These are phyloP conservation scores for Penicillium atrosanguineum DNA, from an alignment of 495 filamentous ascomycete species.

Conservation along the genomic window DNA sequence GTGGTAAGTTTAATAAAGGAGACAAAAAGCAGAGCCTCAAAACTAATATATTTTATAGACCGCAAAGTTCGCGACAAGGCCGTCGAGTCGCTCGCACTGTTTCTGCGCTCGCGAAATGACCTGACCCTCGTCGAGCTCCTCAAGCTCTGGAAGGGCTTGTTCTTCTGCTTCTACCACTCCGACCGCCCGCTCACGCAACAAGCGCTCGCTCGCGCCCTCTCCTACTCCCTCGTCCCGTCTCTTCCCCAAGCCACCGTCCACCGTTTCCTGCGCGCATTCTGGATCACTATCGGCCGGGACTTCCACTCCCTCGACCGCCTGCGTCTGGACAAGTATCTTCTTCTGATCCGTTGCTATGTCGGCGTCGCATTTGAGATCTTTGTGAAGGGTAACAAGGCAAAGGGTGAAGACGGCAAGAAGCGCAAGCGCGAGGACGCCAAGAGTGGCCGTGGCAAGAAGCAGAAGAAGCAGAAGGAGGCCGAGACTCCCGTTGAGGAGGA, in stretches of 20 bases:
- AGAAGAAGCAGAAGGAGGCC: constrained; percentile 27
- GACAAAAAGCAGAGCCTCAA: not conserved
- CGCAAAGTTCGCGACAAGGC: constrained; percentile 78
- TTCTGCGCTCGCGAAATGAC: constrained; percentile 63
- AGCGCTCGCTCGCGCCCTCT: constrained; percentile 73
- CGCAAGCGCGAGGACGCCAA: constrained; percentile 29
- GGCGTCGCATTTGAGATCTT: constrained; percentile 58
- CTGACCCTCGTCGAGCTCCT: constrained; percentile 74
- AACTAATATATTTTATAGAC: constrained; percentile 49
- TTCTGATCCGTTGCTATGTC: constrained; percentile 76
- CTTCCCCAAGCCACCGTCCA: constrained; percentile 55
- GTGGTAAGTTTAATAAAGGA: constrained; percentile 49
- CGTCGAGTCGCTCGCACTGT: constrained; percentile 73
- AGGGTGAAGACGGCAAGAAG: constrained; percentile 22
- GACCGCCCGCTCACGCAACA: constrained; percentile 87
- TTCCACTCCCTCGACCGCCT: constrained; percentile 81
- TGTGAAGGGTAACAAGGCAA: constrained; percentile 28
- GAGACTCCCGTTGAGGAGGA: constrained; percentile 11
- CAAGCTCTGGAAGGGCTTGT: constrained; percentile 96
- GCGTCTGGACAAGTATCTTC: constrained; percentile 90
- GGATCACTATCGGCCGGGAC: constrained; percentile 81
- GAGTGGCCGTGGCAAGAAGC: constrained; percentile 45
- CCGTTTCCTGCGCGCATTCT: constrained; percentile 73
- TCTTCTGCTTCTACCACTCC: constrained; percentile 95
- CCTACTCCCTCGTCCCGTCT: constrained; percentile 67